These are phyloP conservation scores for Naumovozyma baii DNA, from an alignment of 805 yeast genomes.

Conservation along the genomic window DNA sequence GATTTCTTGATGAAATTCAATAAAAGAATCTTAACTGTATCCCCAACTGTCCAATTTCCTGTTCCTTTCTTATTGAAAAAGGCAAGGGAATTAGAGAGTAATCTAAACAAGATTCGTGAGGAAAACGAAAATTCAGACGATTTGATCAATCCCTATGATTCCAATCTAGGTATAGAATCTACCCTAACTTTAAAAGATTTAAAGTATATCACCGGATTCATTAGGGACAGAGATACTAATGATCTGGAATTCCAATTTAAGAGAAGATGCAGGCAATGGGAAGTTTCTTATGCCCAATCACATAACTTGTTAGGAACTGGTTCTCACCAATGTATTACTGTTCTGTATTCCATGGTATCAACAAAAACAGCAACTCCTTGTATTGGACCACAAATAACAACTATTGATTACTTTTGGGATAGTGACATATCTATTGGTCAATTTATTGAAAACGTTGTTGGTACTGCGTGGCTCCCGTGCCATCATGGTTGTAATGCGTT, in stretches of 20 bases:
- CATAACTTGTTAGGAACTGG: conserved; percentile 58
- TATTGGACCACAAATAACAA: conserved; percentile 76
- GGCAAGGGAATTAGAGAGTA: conserved; percentile 44
- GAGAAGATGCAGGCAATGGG: conserved; percentile 53
- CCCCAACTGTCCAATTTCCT: conserved; percentile 74
- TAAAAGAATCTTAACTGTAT: conserved; percentile 58
- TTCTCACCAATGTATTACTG: conserved; percentile 68
- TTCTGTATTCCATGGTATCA: conserved; percentile 74
- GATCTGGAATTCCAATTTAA: conserved; percentile 26
- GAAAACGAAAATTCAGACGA: conserved; percentile 25
- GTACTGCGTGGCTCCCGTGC: conserved; percentile 58
- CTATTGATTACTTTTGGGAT: conserved; percentile 82
- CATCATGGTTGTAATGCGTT: conserved; percentile 72
- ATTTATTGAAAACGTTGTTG: conserved; percentile 69
- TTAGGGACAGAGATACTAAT: conserved; percentile 27
- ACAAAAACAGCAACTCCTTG: conserved; percentile 84
- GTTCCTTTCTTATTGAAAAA: conserved; percentile 53
- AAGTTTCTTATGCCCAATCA: conserved; percentile 41
- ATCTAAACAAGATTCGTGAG: conserved; percentile 21
- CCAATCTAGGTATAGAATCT: conserved; percentile 19
- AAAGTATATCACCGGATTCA: conserved; percentile 25
- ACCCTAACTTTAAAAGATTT: conserved; percentile 28
- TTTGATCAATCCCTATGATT: conserved; percentile 8
- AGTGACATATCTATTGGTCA: conserved; percentile 86
- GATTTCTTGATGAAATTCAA: conserved; percentile 34